Conservation (phyloP, 1,284 basidiomycete genomes). For the Pterulicium gracile region DNA sequence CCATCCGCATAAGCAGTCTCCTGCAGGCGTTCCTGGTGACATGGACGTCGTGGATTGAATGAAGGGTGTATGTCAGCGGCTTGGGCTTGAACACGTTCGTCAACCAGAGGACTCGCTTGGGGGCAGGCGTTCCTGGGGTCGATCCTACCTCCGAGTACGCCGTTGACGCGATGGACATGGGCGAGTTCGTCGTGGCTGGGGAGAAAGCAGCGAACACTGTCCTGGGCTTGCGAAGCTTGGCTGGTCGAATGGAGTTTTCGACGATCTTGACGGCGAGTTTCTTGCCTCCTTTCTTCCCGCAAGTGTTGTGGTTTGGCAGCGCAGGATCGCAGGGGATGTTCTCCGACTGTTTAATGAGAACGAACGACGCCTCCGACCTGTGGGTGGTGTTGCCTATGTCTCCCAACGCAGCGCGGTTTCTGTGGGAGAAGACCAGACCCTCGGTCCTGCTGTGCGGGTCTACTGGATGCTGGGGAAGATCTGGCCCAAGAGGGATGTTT, state of each 20-base stretch:
- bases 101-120: slow-evolving; percentile 82
- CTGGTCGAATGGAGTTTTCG: slow-evolving; percentile 22
- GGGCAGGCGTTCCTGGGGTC: slow-evolving; percentile 32
- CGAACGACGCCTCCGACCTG: background rate
- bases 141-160: slow-evolving; percentile 35
- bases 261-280: slow-evolving; percentile 15
- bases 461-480: background rate
- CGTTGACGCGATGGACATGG: slow-evolving; percentile 31
- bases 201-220: slow-evolving; percentile 16
- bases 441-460: background rate
- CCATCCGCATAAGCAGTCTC: slow-evolving; percentile 61
- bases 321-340: background rate
- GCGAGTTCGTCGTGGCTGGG: background rate
- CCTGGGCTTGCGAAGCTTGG: slow-evolving; percentile 34
- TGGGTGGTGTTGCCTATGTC: background rate
- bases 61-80: slow-evolving; percentile 50
- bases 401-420: background rate
- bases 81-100: slow-evolving; percentile 84
- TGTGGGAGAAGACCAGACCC: background rate
- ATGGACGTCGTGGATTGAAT: slow-evolving; percentile 58
- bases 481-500: background rate
- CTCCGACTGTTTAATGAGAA: background rate
- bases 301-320: background rate
- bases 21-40: slow-evolving; percentile 67
- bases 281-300: background rate